Evolutionary conservation across 1,284 basidiomycete genomes (phyloP), one percentile per base, ranked within the genome.

Genomic region (Coniferiporia weirii): DNA sequence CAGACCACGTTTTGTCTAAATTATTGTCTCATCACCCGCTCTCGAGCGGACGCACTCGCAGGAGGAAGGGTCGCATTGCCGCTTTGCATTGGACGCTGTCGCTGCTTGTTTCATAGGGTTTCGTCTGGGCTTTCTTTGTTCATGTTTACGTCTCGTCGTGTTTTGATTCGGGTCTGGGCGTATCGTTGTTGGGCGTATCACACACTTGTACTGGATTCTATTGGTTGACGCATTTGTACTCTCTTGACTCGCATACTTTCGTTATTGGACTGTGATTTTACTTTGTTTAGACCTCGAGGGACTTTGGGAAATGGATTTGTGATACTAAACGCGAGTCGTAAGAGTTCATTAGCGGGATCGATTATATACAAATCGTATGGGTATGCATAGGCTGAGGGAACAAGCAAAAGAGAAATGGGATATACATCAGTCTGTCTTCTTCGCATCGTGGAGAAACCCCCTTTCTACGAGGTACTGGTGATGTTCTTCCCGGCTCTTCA

Each of bases 1-100:
- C 64, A 8, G 60, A 64, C 20, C 71, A 68, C 69, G 27, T 27
- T 27, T 27, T 27, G 52, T 65, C 19, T 9, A 40, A 4, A 12
- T 40, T 40, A 40, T 40, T 15, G 8, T 12, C 38, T 40, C 15
- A 12, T 15, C 38, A 15, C 8, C 38, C 15, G 38, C 38, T 40
- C 38, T 40, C 38, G 38, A 12, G 38, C 38, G 38, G 38, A 40
- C 15, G 15, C 38, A 15, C 36, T 6, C 15, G 15, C 9, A 12
- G 38, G 38, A 3, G 38, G 38, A 9, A 15, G 15, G 38, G 38
- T 40, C 38, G 38, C 9, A 15, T 10, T 10, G 38, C 38, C 12
- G 12, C 9, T 40, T 15, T 15, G 15, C 38, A 40, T 7, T 40
- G 15, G 38, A 40, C 38, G 15, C 38, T 40, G 15, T 40, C 8